phyloP scores from a whole-genome alignment of 2,329 filamentous ascomycete genomes.

The Fusarium torulosum region DNA sequence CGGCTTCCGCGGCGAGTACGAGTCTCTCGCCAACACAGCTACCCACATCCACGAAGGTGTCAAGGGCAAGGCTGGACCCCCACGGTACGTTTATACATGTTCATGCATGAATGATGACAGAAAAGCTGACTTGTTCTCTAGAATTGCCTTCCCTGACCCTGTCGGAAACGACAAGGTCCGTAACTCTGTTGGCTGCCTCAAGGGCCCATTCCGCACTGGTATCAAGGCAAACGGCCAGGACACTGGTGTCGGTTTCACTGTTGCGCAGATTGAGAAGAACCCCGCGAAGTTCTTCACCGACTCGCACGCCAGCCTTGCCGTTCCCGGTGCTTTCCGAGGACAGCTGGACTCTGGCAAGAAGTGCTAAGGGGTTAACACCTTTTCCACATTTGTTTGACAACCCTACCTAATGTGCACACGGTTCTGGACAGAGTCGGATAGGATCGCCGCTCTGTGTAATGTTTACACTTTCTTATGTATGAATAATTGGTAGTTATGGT shows the following conservation, averaged over 20 bases:
- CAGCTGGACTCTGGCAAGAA: slow-evolving; percentile 54
- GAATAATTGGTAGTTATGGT: slow-evolving; percentile 13
- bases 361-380: slow-evolving; percentile 17
- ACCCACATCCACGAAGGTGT: slow-evolving; percentile 67
- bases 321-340: slow-evolving; percentile 65
- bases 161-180: slow-evolving; percentile 52
- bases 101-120: not conserved
- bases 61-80: slow-evolving; percentile 62
- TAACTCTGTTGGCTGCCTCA: slow-evolving; percentile 57
- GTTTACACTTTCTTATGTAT: slow-evolving; percentile 8
- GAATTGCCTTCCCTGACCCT: slow-evolving; percentile 64
- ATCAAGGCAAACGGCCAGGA: slow-evolving; percentile 49
- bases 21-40: slow-evolving; percentile 63
- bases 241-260: slow-evolving; percentile 59
- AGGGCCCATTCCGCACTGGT: slow-evolving; percentile 54
- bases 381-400: not conserved
- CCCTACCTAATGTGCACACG: not conserved
- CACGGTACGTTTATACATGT: slow-evolving; percentile 52
- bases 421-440: not conserved
- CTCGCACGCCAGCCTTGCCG: slow-evolving; percentile 62
- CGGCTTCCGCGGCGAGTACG: slow-evolving; percentile 63
- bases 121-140: slow-evolving; percentile 26
- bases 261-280: slow-evolving; percentile 64
- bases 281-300: slow-evolving; percentile 66
- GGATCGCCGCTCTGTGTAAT: not conserved